These are phyloP conservation scores for Akebia trifoliata DNA, from an alignment of 164 flowering plant genomes.

Conservation along the genomic window DNA sequence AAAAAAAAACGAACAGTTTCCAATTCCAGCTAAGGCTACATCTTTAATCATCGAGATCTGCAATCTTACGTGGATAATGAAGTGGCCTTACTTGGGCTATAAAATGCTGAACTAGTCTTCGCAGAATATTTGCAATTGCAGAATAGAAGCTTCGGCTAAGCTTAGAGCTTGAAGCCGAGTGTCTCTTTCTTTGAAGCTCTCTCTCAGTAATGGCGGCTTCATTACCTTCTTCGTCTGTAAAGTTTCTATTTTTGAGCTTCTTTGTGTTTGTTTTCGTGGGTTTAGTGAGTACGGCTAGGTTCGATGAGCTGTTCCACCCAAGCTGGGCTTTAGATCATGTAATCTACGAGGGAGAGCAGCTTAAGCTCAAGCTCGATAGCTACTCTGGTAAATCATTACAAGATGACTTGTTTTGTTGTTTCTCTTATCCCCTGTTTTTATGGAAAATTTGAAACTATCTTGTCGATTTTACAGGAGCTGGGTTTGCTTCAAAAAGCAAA, in stretches of 20 bases:
- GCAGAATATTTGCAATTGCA: no score
- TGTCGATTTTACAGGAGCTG: conserved; percentile 56
- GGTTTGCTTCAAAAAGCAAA: conserved; percentile 80
- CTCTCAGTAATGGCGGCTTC: conserved; percentile 6
- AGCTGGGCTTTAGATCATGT: conserved; percentile 83
- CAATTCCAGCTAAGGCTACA: conserved; percentile 30
- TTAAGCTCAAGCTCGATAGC: conserved; percentile 77
- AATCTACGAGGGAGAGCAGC: conserved; percentile 57
- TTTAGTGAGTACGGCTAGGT: conserved; percentile 37
- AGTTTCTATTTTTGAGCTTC: conserved; percentile 15
- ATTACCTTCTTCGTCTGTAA: not conserved
- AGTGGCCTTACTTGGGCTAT: conserved; percentile 9
- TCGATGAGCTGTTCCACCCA: conserved; percentile 74
- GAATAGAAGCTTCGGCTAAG: not conserved
- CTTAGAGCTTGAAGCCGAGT: not conserved
- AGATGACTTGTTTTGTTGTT: not conserved
- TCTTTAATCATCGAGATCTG: not conserved
- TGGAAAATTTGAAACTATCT: not conserved
- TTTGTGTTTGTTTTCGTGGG: conserved; percentile 24
- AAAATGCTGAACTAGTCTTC: conserved; percentile 14
- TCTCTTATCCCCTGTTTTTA: not conserved
- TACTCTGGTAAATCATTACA: conserved; percentile 55
- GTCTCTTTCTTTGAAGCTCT: conserved; percentile 7
- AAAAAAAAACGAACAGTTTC: no score
- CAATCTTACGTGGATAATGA: conserved; percentile 20